These are phyloP conservation scores for Chloris gayana DNA, from an alignment of 176 grass and related monocot genomes.

Conservation along the genomic window DNA sequence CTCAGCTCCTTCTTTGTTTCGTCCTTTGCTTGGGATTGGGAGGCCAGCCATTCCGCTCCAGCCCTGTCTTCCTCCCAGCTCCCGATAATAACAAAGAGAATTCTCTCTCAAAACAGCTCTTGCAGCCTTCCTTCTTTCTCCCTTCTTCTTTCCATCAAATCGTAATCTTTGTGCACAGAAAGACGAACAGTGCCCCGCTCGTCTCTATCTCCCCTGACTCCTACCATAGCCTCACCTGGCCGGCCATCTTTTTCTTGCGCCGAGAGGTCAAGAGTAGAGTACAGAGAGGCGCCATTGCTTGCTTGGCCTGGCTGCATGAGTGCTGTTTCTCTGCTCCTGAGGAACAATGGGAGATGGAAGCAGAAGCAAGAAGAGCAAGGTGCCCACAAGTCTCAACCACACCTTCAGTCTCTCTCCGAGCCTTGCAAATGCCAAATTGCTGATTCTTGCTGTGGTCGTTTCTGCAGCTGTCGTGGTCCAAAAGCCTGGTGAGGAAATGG, in stretches of 20 bases:
- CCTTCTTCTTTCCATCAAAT: constrained; percentile 62
- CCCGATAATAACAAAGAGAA: neutral
- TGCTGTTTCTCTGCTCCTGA: constrained; percentile 20
- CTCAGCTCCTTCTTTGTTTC: neutral
- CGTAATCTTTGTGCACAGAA: constrained; percentile 57
- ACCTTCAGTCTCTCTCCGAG: neutral
- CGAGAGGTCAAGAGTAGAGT: constrained; percentile 4
- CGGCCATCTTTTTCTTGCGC: neutral
- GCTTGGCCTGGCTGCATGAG: constrained; percentile 57
- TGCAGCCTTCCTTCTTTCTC: constrained; percentile 14
- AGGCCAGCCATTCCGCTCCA: constrained; percentile 39
- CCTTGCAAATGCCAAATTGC: neutral
- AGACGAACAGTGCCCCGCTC: constrained; percentile 53
- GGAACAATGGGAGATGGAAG: constrained; percentile 90
- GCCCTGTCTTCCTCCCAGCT: neutral
- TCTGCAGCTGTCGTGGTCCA: constrained; percentile 77
- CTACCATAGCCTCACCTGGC: constrained; percentile 44
- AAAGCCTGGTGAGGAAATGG: constrained; percentile 88
- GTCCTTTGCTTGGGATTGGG: constrained; percentile 43
- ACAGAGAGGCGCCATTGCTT: neutral
- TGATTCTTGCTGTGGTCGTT: neutral
- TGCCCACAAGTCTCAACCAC: constrained; percentile 29
- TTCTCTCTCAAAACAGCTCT: constrained; percentile 7
- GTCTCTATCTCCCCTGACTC: constrained; percentile 38
- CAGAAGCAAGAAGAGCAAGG: constrained; percentile 81